Base-by-base conservation (phyloP, 495 filamentous ascomycete species). In the Daldinia concentrica region DNA sequence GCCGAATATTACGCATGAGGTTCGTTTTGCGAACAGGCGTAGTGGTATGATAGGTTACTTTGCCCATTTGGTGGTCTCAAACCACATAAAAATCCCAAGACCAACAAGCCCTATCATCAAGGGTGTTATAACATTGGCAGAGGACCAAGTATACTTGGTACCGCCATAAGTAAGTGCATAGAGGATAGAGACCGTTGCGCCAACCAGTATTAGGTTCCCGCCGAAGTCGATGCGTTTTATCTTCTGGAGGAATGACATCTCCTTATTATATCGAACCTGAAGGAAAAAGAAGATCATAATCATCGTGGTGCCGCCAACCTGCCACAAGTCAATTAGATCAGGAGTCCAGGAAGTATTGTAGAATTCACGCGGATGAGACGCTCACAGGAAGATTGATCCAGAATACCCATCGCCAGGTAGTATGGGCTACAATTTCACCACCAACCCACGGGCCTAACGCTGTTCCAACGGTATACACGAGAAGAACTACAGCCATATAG, bases 181-280 rank as follows among this genome's bases (percentile, higher is more conserved):
- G 2, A 43, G 39, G 17, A 82, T 60, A 15, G 39, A 43, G 12
- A 78, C 64, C 4, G 67, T 52, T 0, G 71, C 71, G 15, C 41
- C 37, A 17, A 71, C 71, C 2, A 78, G 67, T 1, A 82, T 58
- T 0, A 82, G 43, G 32, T 81, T 81, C 1, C 81, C 80, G 0
- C 71, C 14, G 19, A 27, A 71, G 68, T 82, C 81, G 30, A 82
- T 60, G 11, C 66, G 55, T 17, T 19, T 41, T 2, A 82, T 11
- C n/a, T 56, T 66, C 6, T 66, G n/a, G 1, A 7, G 7, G 6
- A 75, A 22, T 5, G 64, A 67, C 41, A 32, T 26, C 8, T 66
- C 52, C 14, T 32, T 32, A 32, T 66, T 52, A 34, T 72, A 71
- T 0, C 68, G 64, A 60, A 79, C 76, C 2, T 69, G 60, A 7